Evolutionary conservation across 2,329 filamentous ascomycete species (phyloP), one percentile per base, ranked within the genome.

Genomic region (Helicocarpus griseus): DNA sequence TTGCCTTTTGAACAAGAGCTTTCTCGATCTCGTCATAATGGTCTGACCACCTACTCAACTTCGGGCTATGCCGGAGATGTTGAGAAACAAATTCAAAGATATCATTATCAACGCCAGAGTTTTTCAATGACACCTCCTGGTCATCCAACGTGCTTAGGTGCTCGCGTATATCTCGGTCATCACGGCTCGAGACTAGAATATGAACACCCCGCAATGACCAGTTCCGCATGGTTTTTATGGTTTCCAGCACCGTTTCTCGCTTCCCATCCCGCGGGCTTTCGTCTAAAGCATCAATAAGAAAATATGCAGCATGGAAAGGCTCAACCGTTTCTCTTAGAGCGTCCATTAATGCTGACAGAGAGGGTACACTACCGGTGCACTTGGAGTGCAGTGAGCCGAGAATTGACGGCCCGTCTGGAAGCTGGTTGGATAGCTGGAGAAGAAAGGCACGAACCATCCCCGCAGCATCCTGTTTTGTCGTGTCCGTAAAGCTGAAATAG

Each of bases 401-500:
- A n/a, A n/a, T n/a, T n/a, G n/a, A n/a, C n/a, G n/a, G n/a, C n/a
- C n/a, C n/a, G n/a, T n/a, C n/a, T n/a, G n/a, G n/a, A n/a, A n/a
- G n/a, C n/a, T n/a, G n/a, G n/a, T n/a, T n/a, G n/a, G n/a, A 44
- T 6, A 66, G 53, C 43, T 66, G 63, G 24, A 64, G 51, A 8
- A 65, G 33, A 29, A 64, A 53, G 2, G 63, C 53, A 24, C 59
- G 56, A 52, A 66, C 22, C 59, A 63, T 60, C 6, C 53, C 58
- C 2, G 49, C 49, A 1, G 9, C 52, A 35, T 61, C 57, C 49
- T 55, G 57, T 52, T 65, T 65, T 2, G 57, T 48, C 22, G 61
- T 52, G 13, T 67, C 62, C 9, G 28, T 57, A 45, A 66, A 66
- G 5, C 57, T 57, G 53, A 63, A 63, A 53, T 59, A 63, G 50